Percentiles rank a stretch among this genome's conserved stretches.
phyloP scores from a whole-genome alignment of 805 yeast genomes.

The Spathaspora girioi region DNA sequence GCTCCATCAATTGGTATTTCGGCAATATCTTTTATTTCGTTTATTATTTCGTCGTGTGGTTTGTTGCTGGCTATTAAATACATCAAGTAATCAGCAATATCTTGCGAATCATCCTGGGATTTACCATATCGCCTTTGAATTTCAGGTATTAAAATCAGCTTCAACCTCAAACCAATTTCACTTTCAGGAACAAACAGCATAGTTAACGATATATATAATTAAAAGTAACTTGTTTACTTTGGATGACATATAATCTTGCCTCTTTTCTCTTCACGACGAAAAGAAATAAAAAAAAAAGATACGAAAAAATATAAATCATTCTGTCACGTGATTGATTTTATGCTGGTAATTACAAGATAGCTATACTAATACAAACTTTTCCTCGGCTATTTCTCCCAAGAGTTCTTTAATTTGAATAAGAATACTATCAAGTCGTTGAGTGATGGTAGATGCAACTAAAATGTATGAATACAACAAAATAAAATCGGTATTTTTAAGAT shows the following conservation, averaged over 20 bases:
- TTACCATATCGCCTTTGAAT: constrained; percentile 27
- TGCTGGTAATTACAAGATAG: background rate
- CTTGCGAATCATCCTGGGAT: constrained; percentile 41
- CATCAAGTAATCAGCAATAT: constrained; percentile 73
- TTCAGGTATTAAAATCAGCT: constrained; percentile 31
- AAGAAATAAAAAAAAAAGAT: background rate
- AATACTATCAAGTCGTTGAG: constrained; percentile 60
- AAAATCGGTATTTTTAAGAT: constrained; percentile 64
- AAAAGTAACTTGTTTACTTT: background rate
- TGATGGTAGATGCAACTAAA: constrained; percentile 64
- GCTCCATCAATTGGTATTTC: constrained; percentile 56
- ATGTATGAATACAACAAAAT: constrained; percentile 73
- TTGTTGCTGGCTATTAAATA: constrained; percentile 68
- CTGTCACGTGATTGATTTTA: background rate
- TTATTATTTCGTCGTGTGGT: constrained; percentile 54
- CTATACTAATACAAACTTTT: constrained; percentile 47
- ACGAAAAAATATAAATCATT: too few relatives aligned
- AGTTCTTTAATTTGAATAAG: constrained; percentile 52
- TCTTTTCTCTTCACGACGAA: background rate
- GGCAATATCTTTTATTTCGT: constrained; percentile 58
- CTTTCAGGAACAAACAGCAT: constrained; percentile 39
- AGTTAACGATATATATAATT: background rate
- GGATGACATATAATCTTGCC: background rate
- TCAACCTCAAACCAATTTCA: constrained; percentile 33
- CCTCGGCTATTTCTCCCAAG: constrained; percentile 65